Percentiles rank a stretch among this genome's conserved stretches.
Evolutionary conservation across 305 asterid species (phyloP).

Genomic region (Fraxinus paxiana): DNA sequence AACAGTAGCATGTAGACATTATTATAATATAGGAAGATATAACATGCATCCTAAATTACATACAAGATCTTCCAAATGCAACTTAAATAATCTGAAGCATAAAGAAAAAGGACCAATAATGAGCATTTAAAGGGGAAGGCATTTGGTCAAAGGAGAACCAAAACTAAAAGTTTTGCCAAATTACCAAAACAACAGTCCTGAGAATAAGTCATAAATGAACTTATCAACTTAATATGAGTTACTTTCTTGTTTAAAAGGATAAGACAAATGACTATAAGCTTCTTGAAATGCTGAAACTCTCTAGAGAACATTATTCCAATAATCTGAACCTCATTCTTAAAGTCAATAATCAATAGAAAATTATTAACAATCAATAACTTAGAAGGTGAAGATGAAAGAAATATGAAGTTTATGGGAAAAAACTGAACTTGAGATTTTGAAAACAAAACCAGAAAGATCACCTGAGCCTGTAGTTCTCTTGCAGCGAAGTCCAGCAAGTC

Average conservation of each 20-base stretch:
- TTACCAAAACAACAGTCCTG: neutral
- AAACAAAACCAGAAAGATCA: conserved; percentile 32
- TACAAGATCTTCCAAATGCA: conserved; percentile 5
- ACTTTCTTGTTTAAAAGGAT: neutral
- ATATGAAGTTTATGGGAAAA: conserved; percentile 11
- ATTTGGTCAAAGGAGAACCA: conserved; percentile 18
- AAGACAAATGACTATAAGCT: neutral
- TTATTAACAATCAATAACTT: neutral
- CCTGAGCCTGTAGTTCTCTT: conserved; percentile 94
- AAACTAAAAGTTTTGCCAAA: conserved; percentile 12
- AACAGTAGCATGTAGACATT: conserved; percentile 42
- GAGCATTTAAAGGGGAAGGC: conserved; percentile 14
- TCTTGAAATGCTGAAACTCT: neutral
- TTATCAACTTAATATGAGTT: neutral
- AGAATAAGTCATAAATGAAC: neutral
- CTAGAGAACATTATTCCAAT: neutral
- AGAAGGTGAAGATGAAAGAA: conserved; percentile 15
- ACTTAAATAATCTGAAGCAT: conserved; percentile 15
- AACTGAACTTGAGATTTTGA: neutral
- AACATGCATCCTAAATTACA: conserved; percentile 14
- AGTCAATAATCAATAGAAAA: neutral
- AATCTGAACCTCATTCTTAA: neutral
- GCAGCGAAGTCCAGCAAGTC: conserved; percentile 94
- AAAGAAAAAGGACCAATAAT: conserved; percentile 10
- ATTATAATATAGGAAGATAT: conserved; percentile 27